A percentile compares a stretch with the other conserved stretches of the same genome.
These are phyloP conservation scores for Penicillium tannophilum DNA, from an alignment of 495 filamentous ascomycete species.

Conservation along the genomic window DNA sequence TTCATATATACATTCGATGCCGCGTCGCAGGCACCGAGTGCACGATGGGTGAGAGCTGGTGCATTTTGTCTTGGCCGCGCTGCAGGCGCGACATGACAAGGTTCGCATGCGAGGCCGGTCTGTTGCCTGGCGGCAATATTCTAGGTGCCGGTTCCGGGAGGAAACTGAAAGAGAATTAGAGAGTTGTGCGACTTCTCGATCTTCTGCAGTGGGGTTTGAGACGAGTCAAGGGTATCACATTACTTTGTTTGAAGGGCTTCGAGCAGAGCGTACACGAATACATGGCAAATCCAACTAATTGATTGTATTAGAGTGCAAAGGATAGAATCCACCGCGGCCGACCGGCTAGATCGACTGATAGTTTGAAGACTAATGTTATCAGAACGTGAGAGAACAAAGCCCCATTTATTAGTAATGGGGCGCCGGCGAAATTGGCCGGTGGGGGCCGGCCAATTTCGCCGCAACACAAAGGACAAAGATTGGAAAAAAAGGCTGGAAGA, in stretches of 20 bases:
- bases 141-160: slow-evolving; percentile 1
- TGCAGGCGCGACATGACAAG: slow-evolving; percentile 2
- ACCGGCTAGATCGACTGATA: neutral
- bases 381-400: neutral
- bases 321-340: neutral
- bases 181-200: neutral
- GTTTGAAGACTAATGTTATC: neutral
- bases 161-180: neutral
- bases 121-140: slow-evolving; percentile 4
- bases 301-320: neutral
- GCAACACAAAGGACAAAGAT: neutral
- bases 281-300: neutral
- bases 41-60: slow-evolving; percentile 2
- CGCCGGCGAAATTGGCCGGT: neutral
- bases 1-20: slow-evolving; percentile 5
- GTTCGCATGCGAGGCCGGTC: slow-evolving; percentile 3
- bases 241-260: slow-evolving; percentile 4
- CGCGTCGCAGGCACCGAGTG: slow-evolving; percentile 1
- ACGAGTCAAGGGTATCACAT: neutral
- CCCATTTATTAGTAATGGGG: slow-evolving; percentile 1
- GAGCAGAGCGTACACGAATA: slow-evolving; percentile 1
- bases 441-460: neutral
- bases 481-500: too few relatives aligned
- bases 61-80: slow-evolving; percentile 6
- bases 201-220: neutral